These are phyloP conservation scores for Inga laurina DNA, from an alignment of 306 rosid species.

Conservation along the genomic window DNA sequence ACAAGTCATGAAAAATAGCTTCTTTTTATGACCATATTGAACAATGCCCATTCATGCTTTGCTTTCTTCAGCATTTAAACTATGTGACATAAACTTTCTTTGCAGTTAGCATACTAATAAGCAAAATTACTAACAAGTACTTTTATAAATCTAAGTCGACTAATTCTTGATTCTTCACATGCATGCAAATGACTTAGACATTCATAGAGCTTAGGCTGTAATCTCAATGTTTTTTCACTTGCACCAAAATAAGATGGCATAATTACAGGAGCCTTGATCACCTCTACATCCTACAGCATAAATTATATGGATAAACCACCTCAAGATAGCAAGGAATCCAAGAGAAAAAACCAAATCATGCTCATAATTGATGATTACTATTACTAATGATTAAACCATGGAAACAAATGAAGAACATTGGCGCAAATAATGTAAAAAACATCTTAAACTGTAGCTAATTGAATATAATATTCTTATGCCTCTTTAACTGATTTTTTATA, in stretches of 20 bases:
- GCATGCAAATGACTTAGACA: no score
- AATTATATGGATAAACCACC: neutral
- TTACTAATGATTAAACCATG: neutral
- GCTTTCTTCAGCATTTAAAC: no score
- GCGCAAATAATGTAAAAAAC: neutral
- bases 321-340: conserved; percentile 13
- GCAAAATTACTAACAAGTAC: no score
- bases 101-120: no score
- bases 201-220: conserved; percentile 30
- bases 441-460: neutral
- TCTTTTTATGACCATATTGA: no score
- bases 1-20: no score
- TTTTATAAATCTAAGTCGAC: no score
- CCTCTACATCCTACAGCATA: conserved; percentile 42
- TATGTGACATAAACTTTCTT: no score
- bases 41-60: no score
- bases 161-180: no score
- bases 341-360: conserved; percentile 2
- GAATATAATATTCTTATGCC: neutral
- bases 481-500: neutral
- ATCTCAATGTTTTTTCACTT: conserved; percentile 51
- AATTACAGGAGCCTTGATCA: conserved; percentile 20
- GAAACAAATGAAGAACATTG: neutral
- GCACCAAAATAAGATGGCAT: conserved; percentile 34
- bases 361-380: neutral